These are phyloP conservation scores for Colletotrichum sp. DNA, from an alignment of 2,329 filamentous ascomycete genomes.

Conservation along the genomic window DNA sequence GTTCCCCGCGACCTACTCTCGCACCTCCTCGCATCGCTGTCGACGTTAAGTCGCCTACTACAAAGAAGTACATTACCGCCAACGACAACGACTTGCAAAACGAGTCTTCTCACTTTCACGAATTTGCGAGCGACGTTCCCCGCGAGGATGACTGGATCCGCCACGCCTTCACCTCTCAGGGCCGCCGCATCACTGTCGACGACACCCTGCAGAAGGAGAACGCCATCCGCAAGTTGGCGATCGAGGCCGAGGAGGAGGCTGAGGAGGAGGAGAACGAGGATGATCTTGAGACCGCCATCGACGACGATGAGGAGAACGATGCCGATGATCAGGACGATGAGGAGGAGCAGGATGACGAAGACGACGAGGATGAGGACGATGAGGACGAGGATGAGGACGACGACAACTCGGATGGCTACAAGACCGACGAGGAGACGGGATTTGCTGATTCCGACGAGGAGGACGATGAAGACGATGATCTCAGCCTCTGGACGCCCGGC, in stretches of 20 bases:
- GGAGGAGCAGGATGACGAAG: slow-evolving; percentile 59
- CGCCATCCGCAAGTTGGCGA: slow-evolving; percentile 81
- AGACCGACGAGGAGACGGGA: slow-evolving; percentile 74
- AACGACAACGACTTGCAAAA: slow-evolving; percentile 54
- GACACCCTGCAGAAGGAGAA: slow-evolving; percentile 93
- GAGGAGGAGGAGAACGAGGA: slow-evolving; percentile 71
- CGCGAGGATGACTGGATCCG: slow-evolving; percentile 91
- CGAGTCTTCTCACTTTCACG: slow-evolving; percentile 77
- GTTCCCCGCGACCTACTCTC: slow-evolving; percentile 23
- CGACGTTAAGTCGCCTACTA: slow-evolving; percentile 41
- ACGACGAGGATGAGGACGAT: slow-evolving; percentile 54
- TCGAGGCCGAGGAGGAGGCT: slow-evolving; percentile 91
- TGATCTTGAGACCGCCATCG: slow-evolving; percentile 48
- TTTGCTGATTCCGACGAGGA: slow-evolving; percentile 74
- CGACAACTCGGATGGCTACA: slow-evolving; percentile 69
- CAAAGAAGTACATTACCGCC: slow-evolving; percentile 56
- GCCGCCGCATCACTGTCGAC: slow-evolving; percentile 80
- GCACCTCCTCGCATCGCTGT: slow-evolving; percentile 41
- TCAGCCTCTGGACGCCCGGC: slow-evolving; percentile 61
- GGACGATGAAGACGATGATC: slow-evolving; percentile 70
- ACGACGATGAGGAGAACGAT: slow-evolving; percentile 43
- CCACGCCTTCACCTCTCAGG: slow-evolving; percentile 67
- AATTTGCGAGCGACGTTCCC: slow-evolving; percentile 84
- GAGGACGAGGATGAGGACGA: slow-evolving; percentile 61
- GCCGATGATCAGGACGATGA: slow-evolving; percentile 51